These are phyloP conservation scores for Paecilomyces niveus DNA, from an alignment of 2,329 filamentous ascomycete species.

Conservation along the genomic window DNA sequence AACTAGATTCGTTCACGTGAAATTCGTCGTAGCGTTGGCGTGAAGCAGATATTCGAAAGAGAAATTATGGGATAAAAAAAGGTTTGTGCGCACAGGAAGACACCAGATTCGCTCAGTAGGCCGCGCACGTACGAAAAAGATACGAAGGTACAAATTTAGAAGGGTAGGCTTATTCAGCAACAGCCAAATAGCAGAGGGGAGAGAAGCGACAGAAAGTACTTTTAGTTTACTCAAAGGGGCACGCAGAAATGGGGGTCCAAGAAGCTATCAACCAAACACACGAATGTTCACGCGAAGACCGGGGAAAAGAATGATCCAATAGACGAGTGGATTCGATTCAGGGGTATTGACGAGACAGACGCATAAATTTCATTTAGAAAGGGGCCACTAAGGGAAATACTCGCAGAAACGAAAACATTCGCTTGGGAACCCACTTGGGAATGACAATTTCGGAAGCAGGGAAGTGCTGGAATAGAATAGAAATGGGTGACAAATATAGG, in stretches of 20 bases:
- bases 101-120: slow-evolving; percentile 7
- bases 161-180: slow-evolving; percentile 13
- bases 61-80: slow-evolving; percentile 15
- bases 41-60: slow-evolving; percentile 3
- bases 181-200: slow-evolving; percentile 15
- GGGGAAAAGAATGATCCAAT: slow-evolving; percentile 16
- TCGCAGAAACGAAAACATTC: slow-evolving; percentile 21
- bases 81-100: slow-evolving; percentile 5
- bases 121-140: slow-evolving; percentile 15
- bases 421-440: slow-evolving; percentile 31
- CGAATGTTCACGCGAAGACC: slow-evolving; percentile 20
- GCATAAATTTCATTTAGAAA: slow-evolving; percentile 38
- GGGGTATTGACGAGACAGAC: slow-evolving; percentile 37
- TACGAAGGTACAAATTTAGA: slow-evolving; percentile 16
- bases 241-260: slow-evolving; percentile 25
- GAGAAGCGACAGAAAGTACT: slow-evolving; percentile 19
- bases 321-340: slow-evolving; percentile 30
- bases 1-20: slow-evolving; percentile 1
- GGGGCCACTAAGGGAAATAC: slow-evolving; percentile 19
- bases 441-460: slow-evolving; percentile 14
- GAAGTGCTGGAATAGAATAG: slow-evolving; percentile 13
- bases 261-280: slow-evolving; percentile 18
- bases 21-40: slow-evolving; percentile 4
- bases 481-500: slow-evolving; percentile 10
- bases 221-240: slow-evolving; percentile 28